Base-by-base conservation (phyloP, 2,329 filamentous ascomycete species). In the Clarireedia paspali region DNA sequence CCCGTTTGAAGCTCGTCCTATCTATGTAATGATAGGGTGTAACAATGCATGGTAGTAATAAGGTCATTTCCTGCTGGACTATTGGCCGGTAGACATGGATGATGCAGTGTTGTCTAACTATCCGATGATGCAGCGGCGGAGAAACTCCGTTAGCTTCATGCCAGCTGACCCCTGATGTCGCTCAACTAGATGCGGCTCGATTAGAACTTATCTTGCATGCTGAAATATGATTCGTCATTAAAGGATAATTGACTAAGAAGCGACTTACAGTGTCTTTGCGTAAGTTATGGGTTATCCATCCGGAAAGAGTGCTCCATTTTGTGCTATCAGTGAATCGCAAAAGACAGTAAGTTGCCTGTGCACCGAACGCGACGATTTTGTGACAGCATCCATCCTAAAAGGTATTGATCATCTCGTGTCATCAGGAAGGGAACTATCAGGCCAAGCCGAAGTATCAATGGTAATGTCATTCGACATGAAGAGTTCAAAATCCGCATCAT, bases 401-500 rank as follows among this genome's bases (percentile, higher is more conserved):
- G 9, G 30, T 34, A 34, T 12, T 34, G 30, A 34, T 34, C 30
- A 34, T 12, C 30, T 34, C 12, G 30, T 34, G 30, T 9, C 30
- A 12, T 42, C 39, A 5, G 44, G 6, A 26, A 30, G 36, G 3
- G 38, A 50, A n/a, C 39, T 15, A 17, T 47, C 42, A 38, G 40
- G 30, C 48, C 53, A 56, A 30, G 47, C 39, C 40, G 55, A 55
- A 30, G 45, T 24, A 17, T 56, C 47, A 36, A 53, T 12, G 7
- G 39, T 6, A 24, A 53, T 53, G 36, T 60, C 40, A 24, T 54
- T 52, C 14, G 45, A 46, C 57, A 59, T 47, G 1, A 50, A 53
- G 4, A 57, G 42, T 15, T 57, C 59, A 27, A 57, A 56, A 36
- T 59, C 57, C 15, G 24, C 39, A 30, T 55, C 55, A n/a, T 51